Evolutionary conservation across 441 rosid species (phyloP).

Genomic region (Brassica hybrid): DNA sequence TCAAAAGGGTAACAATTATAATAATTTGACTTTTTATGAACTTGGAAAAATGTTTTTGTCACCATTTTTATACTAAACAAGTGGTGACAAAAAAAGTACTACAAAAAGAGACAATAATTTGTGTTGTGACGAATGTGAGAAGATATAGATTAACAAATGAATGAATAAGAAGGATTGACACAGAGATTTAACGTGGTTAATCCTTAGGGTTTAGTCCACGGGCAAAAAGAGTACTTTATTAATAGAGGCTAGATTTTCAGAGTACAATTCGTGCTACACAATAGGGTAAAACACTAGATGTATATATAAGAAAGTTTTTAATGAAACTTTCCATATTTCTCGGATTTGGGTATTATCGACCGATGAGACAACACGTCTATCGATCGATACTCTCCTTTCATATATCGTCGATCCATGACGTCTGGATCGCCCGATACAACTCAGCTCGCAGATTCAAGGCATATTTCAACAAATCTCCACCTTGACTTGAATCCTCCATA

Average conservation of each 20-base stretch:
- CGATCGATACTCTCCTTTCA: not conserved
- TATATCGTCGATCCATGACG: not conserved
- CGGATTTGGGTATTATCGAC: not conserved
- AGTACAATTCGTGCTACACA: not conserved
- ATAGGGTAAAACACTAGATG: not conserved
- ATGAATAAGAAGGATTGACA: not conserved
- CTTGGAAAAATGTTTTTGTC: no score
- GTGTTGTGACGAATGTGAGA: no score
- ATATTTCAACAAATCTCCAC: not conserved
- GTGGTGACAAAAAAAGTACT: no score
- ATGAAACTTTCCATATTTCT: not conserved
- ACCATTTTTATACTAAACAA: no score
- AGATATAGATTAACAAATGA: not conserved
- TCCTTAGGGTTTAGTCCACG: not conserved
- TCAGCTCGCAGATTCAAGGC: not conserved
- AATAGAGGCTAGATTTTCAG: not conserved
- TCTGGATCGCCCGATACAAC: not conserved
- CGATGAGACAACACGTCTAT: no score
- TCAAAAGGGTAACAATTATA: no score
- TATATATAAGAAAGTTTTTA: not conserved
- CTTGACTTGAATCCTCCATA: no score
- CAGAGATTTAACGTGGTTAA: not conserved
- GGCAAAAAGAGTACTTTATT: not conserved
- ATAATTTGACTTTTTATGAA: no score
- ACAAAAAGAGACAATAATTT: no score